Base-by-base conservation (phyloP, 495 filamentous ascomycete species). In the Letharia lupina region DNA sequence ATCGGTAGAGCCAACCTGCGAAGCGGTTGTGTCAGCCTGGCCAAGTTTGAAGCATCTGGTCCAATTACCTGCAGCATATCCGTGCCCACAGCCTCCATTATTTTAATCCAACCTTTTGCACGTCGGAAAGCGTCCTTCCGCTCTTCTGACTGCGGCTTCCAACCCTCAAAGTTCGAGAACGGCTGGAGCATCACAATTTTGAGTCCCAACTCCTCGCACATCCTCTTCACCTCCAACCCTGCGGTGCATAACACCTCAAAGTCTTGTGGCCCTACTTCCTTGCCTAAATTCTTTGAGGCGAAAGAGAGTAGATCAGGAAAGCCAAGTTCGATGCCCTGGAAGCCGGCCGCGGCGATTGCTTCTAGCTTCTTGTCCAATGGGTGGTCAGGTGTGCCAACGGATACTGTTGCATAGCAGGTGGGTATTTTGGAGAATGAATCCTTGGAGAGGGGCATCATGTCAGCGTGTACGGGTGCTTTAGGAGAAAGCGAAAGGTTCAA, bases 121-220 rank as follows among this genome's bases (percentile, higher is more conserved):
- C 86, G 78, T 9, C 73, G 71, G 67, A 91, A 90, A 0, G 87
- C 90, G 59, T 89, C 85, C 37, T 84, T 77, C 28, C 87, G 73
- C 72, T 87, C 83, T 5, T 71, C 64, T 9, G 81, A 83, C 0
- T 77, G 86, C 31, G 78, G 77, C 3, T 78, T 75, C 88, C 89
- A 94, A 9, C 90, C 90, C 69, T 95, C 90, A 69, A 92, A 91
- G 65, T 91, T 89, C 10, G 85, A 75, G 70, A 93, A 92, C 0
- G 90, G 89, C 70, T 93, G 90, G 13, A 95, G 74, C 77, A 91
- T 88, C 70, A 93, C 78, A 54, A 93, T 83, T 35, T 76, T 77
- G 9, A 93, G 77, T 0, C 74, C 69, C 41, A 83, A 76, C 28
- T 78, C 72, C 23, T 82, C 72, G 65, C 83, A 87, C 42, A 87